Evolutionary conservation across 768 basidiomycete species (phyloP).

Genomic region (Obba rivulosa): DNA sequence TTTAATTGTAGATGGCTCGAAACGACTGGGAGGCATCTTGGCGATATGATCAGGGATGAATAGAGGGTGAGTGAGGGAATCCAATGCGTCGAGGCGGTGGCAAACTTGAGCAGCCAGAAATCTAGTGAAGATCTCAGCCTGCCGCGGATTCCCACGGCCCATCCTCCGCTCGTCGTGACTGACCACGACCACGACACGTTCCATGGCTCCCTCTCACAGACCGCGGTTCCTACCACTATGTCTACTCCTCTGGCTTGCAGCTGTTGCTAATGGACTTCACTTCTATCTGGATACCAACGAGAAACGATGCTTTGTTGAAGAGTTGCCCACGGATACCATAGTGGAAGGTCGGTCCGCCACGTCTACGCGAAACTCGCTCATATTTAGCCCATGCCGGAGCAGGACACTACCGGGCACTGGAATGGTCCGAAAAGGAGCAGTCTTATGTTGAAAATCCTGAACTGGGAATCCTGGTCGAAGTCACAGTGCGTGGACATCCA

Average conservation of each 20-base stretch:
- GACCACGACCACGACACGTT: constrained; percentile 14
- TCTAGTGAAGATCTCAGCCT: constrained; percentile 7
- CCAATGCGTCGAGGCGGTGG: not conserved
- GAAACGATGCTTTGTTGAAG: constrained; percentile 93
- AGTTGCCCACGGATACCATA: constrained; percentile 91
- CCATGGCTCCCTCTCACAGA: constrained; percentile 18
- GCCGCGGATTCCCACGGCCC: constrained; percentile 13
- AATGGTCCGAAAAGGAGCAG: constrained; percentile 78
- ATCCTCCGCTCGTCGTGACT: constrained; percentile 15
- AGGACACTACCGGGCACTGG: constrained; percentile 92
- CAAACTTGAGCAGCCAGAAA: constrained; percentile 5
- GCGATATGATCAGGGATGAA: not conserved
- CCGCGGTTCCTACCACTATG: constrained; percentile 25
- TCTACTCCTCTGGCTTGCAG: constrained; percentile 36
- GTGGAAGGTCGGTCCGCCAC: constrained; percentile 65
- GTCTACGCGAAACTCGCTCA: not conserved
- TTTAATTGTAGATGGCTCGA: constrained; percentile 66
- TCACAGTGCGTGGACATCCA: constrained; percentile 56
- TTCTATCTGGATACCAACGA: constrained; percentile 96
- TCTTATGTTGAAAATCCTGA: constrained; percentile 65
- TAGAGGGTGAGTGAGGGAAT: not conserved
- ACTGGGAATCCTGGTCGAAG: constrained; percentile 86
- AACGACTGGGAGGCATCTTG: constrained; percentile 49
- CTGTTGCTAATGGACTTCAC: constrained; percentile 72
- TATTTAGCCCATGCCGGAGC: not conserved